Evolutionary conservation across 2,329 filamentous ascomycete species (phyloP).

Genomic region (Juglanconis sp.): DNA sequence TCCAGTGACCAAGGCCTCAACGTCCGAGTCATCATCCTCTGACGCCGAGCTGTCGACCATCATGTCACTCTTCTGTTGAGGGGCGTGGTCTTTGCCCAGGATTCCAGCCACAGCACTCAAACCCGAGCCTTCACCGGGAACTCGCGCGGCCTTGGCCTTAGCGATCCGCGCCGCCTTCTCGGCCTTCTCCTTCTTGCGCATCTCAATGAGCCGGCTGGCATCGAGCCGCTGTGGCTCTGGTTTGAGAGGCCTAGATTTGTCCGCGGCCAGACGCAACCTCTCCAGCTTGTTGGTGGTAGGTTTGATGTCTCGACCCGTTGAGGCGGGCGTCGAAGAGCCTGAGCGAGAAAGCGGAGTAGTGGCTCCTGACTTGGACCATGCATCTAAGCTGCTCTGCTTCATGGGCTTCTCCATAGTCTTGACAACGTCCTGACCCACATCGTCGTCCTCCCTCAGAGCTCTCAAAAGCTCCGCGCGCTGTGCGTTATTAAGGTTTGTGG

Average conservation of each 20-base stretch:
- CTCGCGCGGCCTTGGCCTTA: slow-evolving; percentile 58
- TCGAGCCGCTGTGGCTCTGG: slow-evolving; percentile 33
- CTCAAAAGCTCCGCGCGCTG: slow-evolving; percentile 81
- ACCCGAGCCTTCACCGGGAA: slow-evolving; percentile 71
- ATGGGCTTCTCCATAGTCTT: slow-evolving; percentile 46
- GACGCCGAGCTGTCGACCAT: slow-evolving; percentile 78
- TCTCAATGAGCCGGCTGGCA: slow-evolving; percentile 55
- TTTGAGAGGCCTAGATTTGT: slow-evolving; percentile 30
- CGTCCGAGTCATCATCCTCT: slow-evolving; percentile 62
- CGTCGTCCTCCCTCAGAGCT: slow-evolving; percentile 57
- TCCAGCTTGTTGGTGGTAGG: slow-evolving; percentile 17
- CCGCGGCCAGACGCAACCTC: slow-evolving; percentile 24
- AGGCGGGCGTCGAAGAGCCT: slow-evolving; percentile 23
- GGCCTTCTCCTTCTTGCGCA: slow-evolving; percentile 70
- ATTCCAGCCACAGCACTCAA: slow-evolving; percentile 66
- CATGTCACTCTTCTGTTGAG: slow-evolving; percentile 82
- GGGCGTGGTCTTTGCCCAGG: slow-evolving; percentile 73
- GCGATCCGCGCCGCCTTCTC: slow-evolving; percentile 73
- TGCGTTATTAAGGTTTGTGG: slow-evolving; percentile 75
- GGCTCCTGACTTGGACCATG: slow-evolving; percentile 54
- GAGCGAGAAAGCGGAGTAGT: slow-evolving; percentile 23
- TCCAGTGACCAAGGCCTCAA: slow-evolving; percentile 36
- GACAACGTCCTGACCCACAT: slow-evolving; percentile 44
- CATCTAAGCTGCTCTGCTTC: slow-evolving; percentile 59
- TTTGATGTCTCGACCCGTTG: slow-evolving; percentile 6